Conservation (phyloP, 108 stramenopile species). For the Fragilaria crotonensis region DNA sequence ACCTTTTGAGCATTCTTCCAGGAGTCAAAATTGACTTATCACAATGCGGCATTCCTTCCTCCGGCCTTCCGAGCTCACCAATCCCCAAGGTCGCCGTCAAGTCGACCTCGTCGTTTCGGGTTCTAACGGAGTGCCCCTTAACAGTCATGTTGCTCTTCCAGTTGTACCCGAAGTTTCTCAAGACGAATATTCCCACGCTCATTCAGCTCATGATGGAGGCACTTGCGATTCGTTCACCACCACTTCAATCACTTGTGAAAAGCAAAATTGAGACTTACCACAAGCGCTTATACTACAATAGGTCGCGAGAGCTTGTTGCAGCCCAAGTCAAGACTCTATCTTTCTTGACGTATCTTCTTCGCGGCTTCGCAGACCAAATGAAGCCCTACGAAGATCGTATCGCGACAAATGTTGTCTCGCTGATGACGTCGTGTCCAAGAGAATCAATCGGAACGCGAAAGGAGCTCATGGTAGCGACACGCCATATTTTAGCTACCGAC, state of each 20-base stretch:
- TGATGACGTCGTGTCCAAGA: constrained; percentile 77
- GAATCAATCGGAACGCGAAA: constrained; percentile 74
- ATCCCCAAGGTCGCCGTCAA: constrained; percentile 19
- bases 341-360: constrained; percentile 85
- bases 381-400: constrained; percentile 75
- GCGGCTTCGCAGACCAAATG: constrained; percentile 66
- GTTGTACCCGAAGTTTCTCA: constrained; percentile 80
- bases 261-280: constrained; percentile 11
- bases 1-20: neutral
- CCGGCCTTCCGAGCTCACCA: neutral
- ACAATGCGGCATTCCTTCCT: neutral
- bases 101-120: constrained; percentile 69
- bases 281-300: constrained; percentile 44
- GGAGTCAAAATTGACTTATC: neutral
- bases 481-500: constrained; percentile 88
- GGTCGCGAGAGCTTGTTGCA: constrained; percentile 56
- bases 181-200: constrained; percentile 69
- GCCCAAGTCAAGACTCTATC: constrained; percentile 89
- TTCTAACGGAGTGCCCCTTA: constrained; percentile 87
- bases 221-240: constrained; percentile 65
- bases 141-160: constrained; percentile 91
- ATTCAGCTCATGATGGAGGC: constrained; percentile 87
- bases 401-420: constrained; percentile 66
- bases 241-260: constrained; percentile 23
- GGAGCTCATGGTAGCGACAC: constrained; percentile 84